Evolutionary conservation across 176 grass and related monocot genomes (phyloP), one percentile per base, ranked within the genome.

Genomic region (Oropetium thomaeum): DNA sequence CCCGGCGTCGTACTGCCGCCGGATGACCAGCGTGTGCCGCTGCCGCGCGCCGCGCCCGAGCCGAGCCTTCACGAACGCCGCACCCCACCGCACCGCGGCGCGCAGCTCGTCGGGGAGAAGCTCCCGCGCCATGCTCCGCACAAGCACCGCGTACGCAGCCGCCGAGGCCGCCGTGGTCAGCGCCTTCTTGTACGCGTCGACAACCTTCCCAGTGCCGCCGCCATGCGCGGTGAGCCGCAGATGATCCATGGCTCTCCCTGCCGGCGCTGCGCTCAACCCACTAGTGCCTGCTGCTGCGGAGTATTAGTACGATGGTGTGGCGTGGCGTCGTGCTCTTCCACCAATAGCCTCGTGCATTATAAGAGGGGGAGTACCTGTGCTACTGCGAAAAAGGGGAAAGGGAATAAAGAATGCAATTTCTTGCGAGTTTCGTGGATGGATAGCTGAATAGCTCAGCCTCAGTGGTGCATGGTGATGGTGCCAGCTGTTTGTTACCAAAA

Each of bases 91-190:
- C 57, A 23, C 65, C 28, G 57, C 71, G 69, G 44, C 65, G 78
- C 78, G 72, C 35, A 87, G 65, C 78, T 87, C 84, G 3, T 81
- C 70, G 5, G 84, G 84, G 57, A 87, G 22, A n/a, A 87, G 84
- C 84, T 87, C 84, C 11, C 84, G 30, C 10, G 65, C 57, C 78
- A 87, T 57, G 72, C 65, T 55, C 5, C 72, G 78, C 71, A 38
- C 65, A 65, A 87, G 47, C 84, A 87, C 73, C 5, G 57, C 57
- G 78, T 77, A 87, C 11, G 84, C 78, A 20, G 84, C 58, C 28
- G 71, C 71, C 10, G 71, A 64, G 0, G 84, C 78, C 57, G 57
- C 77, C 65, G 84, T 71, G 37, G 72, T 12, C 25, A 81, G 58
- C 65, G 78, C 84, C 78, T 43, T 81, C 78, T 76, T 81, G 84